phyloP scores from a whole-genome alignment of 768 basidiomycete species.

The Mycena crocata region DNA sequence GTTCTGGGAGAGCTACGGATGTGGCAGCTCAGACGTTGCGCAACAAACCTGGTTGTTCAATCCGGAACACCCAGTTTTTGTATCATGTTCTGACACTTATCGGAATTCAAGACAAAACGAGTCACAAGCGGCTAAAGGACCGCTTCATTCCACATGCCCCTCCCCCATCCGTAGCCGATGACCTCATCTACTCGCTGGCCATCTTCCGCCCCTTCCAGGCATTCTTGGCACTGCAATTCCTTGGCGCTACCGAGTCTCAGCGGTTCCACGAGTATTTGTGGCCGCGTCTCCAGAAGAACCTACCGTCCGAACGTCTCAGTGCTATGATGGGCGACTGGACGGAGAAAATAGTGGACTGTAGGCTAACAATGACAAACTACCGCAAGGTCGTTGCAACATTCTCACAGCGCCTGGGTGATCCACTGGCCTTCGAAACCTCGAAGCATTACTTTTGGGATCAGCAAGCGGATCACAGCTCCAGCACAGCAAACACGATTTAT shows the following conservation, averaged over 20 bases:
- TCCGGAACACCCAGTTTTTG: not conserved
- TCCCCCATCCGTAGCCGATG: not conserved
- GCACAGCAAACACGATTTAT: not conserved
- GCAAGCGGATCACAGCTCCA: not conserved
- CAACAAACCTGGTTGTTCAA: not conserved
- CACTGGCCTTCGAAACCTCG: not conserved
- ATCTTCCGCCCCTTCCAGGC: not conserved
- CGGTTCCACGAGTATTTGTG: not conserved
- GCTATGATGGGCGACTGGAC: not conserved
- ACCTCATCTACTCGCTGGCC: not conserved
- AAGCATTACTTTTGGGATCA: not conserved
- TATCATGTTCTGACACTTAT: not conserved
- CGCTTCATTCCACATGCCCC: not conserved
- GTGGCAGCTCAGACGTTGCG: not conserved
- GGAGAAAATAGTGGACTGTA: not conserved
- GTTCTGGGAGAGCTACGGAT: not conserved
- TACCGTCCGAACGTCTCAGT: not conserved
- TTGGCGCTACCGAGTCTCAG: too few relatives aligned
- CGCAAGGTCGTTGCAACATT: not conserved
- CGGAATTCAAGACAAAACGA: not conserved
- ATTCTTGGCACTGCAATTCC: not conserved
- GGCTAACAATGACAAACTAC: not conserved
- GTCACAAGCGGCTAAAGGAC: not conserved
- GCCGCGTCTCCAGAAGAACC: not conserved
- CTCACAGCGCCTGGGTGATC: not conserved